Evolutionary conservation across 257 asterid genomes (phyloP), one percentile per base, ranked within the genome.

Genomic region (Knoxia roxburghii): DNA sequence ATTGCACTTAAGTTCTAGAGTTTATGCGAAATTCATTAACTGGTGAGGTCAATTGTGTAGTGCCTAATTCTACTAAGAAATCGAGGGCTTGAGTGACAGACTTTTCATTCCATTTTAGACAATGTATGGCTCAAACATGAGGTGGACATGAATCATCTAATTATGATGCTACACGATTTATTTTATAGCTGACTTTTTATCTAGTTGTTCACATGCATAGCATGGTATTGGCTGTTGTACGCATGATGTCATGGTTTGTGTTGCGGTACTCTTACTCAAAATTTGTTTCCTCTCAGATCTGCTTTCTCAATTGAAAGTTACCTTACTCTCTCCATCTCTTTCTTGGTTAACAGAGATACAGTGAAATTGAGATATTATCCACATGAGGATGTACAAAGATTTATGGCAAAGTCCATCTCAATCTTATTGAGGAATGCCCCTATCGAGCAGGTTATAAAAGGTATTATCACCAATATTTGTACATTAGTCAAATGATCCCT

Each of bases 341-440:
- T 59, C 29, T 59, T 0, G 33, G 20, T 59, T 18, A 37, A 7
- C 87, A 93, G 99, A 68, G 77, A 73, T 75, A 86, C 96, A 21
- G 67, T 71, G 75, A 86, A 78, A 21, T 65, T 93, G 71, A 83
- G 99, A 83, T 93, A 86, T 82, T 87, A 90, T 68, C 84, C 85
- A 23, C 86, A 81, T 75, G 92, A 87, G 75, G 80, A 83, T 74
- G 76, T 93, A 52, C 95, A 86, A 41, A 94, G 89, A 70, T 83
- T 88, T 70, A 87, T 90, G 95, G 96, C 97, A 0, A 87, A 86
- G 81, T 85, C 97, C 4, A 80, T 86, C 41, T 88, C 99, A 48
- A 88, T 84, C 82, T 68, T 88, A 65, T 81, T 93, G 52, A 88
- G 96, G 85, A 90, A 83, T 72, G 80, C 92, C 59, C 83, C 95